Conservation (phyloP, 768 basidiomycete species). For the Gloeostereum incarnatum region DNA sequence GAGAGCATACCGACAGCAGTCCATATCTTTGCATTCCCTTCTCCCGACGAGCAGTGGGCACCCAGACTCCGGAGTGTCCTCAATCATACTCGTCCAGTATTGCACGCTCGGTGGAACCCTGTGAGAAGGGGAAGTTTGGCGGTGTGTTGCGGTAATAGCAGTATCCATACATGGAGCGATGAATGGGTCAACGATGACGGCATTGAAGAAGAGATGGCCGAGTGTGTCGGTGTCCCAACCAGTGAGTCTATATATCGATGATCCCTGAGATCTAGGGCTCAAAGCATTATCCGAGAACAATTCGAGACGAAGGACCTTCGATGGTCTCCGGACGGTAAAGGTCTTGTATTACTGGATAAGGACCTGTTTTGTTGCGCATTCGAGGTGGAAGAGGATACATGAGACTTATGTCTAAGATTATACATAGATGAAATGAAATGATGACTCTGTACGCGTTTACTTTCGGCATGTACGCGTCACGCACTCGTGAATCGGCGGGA, state of each 20-base stretch:
- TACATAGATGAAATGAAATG: no score
- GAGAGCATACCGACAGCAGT: slow-evolving; percentile 56
- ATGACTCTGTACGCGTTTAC: no score
- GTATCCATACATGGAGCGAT: slow-evolving; percentile 75
- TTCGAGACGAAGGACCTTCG: slow-evolving; percentile 62
- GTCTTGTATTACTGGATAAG: slow-evolving; percentile 64
- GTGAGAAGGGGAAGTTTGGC: slow-evolving; percentile 64
- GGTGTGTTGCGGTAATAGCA: slow-evolving; percentile 56
- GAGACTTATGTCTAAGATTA: no score
- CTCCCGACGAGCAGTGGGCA: slow-evolving; percentile 41
- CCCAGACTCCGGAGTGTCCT: slow-evolving; percentile 62
- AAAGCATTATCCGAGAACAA: slow-evolving; percentile 43
- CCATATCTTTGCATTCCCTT: slow-evolving; percentile 68
- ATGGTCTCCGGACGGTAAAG: slow-evolving; percentile 87
- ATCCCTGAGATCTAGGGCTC: no score
- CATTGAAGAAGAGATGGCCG: slow-evolving; percentile 70
- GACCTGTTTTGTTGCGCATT: slow-evolving; percentile 83
- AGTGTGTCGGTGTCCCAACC: slow-evolving; percentile 86
- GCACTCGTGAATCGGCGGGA: no score
- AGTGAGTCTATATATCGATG: slow-evolving; percentile 39
- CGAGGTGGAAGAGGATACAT: slow-evolving; percentile 52
- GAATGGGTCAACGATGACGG: slow-evolving; percentile 61
- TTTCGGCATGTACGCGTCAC: no score
- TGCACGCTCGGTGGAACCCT: slow-evolving; percentile 76
- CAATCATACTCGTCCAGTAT: slow-evolving; percentile 52